Evolutionary conservation across 805 yeast genomes (phyloP), one percentile per base, ranked within the genome.

Genomic region (Candida chauliodis): DNA sequence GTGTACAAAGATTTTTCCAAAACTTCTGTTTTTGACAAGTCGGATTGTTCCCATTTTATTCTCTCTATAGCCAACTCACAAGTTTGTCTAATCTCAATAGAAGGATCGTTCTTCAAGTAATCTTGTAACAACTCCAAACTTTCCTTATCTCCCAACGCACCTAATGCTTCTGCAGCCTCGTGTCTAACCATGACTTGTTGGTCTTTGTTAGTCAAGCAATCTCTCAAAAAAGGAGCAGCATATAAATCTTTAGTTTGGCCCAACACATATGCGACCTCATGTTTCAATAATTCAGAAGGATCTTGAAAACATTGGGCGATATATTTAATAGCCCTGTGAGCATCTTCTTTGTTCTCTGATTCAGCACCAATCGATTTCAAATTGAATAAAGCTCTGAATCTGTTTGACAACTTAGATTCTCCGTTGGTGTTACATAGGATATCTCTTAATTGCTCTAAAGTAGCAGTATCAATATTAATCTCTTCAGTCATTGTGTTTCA

Each of bases 101-200:
- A 63, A 13, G 95, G 93, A 56, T 95, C 98, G 36, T 81, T 75
- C 44, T 68, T 61, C 50, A 63, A 71, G 61, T 81, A 88, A 38
- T 79, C 66, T 45, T 76, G 64, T 50, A 93, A 75, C 34, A 89
- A 58, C 1, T 69, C 76, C 40, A 93, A 60, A 10, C 95, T 84
- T 5, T 76, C 82, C 28, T 64, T 61, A 60, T 89, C 95, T 34
- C 95, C 95, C 37, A 93, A 71, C 30, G 99, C 99, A 45, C 99
- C 99, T 39, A 93, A 72, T 30, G 98, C 99, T 65, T 93, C 99
- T 6, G 99, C 99, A 13, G 99, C 99, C 63, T 93, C 99, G 61
- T 93, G 99, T 62, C 99, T 84, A 25, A 93, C 99, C 98, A 93
- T 93, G 44, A 85, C 72, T 57, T 85, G 93, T 68, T 91, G 98